Conservation (phyloP, 441 rosid genomes). For the Daphne laureola region DNA sequence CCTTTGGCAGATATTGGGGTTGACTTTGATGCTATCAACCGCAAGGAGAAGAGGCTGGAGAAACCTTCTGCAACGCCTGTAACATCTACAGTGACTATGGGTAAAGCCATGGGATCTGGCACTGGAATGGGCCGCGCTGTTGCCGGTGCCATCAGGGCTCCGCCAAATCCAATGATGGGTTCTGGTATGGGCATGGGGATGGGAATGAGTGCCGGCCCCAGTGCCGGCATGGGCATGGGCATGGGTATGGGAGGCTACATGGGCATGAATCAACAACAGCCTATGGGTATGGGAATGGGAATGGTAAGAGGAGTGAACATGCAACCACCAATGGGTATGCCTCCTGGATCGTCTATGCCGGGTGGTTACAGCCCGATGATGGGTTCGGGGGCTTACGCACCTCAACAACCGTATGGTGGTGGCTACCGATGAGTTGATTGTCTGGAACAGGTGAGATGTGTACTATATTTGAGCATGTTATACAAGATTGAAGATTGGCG, state of each 20-base stretch:
- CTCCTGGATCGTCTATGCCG: slow-evolving; percentile 37
- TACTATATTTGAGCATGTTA: too few relatives aligned
- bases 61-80: slow-evolving; percentile 58
- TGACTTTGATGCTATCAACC: slow-evolving; percentile 89
- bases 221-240: slow-evolving; percentile 25
- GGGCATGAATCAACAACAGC: slow-evolving; percentile 13
- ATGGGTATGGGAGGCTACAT: slow-evolving; percentile 35
- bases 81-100: slow-evolving; percentile 81
- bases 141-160: slow-evolving; percentile 44
- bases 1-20: slow-evolving; percentile 93
- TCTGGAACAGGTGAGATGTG: not conserved
- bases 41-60: slow-evolving; percentile 93
- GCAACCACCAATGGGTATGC: slow-evolving; percentile 52
- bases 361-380: slow-evolving; percentile 72
- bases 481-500: too few relatives aligned
- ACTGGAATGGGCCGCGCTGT: slow-evolving; percentile 88
- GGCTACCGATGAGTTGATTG: slow-evolving; percentile 53
- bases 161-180: slow-evolving; percentile 41
- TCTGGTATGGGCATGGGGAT: slow-evolving; percentile 53
- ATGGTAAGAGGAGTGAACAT: slow-evolving; percentile 54
- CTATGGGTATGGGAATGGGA: slow-evolving; percentile 38
- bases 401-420: slow-evolving; percentile 79
- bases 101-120: slow-evolving; percentile 99
- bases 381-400: slow-evolving; percentile 58
- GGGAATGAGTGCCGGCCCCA: slow-evolving; percentile 27